Evolutionary conservation across 78 protist species (phyloP), one percentile per base, ranked within the genome.

Genomic region (Speleostelium caveatum): DNA sequence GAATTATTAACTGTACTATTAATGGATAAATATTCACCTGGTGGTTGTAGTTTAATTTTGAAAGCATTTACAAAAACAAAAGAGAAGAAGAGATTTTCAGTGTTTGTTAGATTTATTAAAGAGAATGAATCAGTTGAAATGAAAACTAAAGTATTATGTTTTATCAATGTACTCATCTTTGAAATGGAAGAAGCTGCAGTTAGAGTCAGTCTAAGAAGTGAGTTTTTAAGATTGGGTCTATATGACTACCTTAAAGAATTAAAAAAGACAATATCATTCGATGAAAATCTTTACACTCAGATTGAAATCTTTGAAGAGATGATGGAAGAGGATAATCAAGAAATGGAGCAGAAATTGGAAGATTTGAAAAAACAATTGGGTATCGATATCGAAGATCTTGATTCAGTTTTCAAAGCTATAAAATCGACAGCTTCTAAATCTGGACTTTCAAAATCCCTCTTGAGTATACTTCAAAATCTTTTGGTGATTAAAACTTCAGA

Each of bases 241-340:
- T 83, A 69, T 45, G 75, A 72, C 0, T 69, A 83, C 21, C 73
- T 83, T 0, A 39, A 61, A 12, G 56, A 61, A 10, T 24, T 83
- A n/a, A 83, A 83, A 17, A 42, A 59, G 19, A 33, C 30, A 14
- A 42, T 83, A 2, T 35, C 80, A 0, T 72, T 32, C 6, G 91
- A 83, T 8, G 67, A 83, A 36, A 53, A 33, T 26, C 55, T 83
- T 16, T 45, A 33, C 59, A 49, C 68, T n/a, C 91, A 83, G 38
- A 83, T 83, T 0, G 91, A 83, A 58, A 83, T 83, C 10, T 83
- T 83, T 69, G 91, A 83, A 33, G 91, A 83, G 36, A 83, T 83
- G 91, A 83, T 83, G 91, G 33, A 58, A 3, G 91, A 83, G 32
- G 91, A 83, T 19, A 60, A 60, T 4, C 91, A 69, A 39, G 91